These are phyloP conservation scores for Coccomyxa sp. DNA, from an alignment of 139 green algal genomes.

Conservation along the genomic window DNA sequence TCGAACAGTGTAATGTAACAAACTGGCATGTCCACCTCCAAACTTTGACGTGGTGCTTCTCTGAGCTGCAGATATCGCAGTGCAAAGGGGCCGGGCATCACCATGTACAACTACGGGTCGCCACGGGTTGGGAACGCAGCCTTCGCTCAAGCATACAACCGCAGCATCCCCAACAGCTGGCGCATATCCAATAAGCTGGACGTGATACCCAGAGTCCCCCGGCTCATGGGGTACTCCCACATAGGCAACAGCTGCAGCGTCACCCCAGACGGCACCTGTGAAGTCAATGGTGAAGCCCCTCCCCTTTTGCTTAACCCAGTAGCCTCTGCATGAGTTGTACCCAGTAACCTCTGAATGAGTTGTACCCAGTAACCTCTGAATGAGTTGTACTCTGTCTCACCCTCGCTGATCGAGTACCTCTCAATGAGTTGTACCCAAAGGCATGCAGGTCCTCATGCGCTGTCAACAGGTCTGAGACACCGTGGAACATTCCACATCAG, in stretches of 20 bases:
- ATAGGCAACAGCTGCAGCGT: conserved; percentile 44
- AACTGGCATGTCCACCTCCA: too few species aligned
- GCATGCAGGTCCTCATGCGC: too few species aligned
- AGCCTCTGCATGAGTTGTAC: too few species aligned
- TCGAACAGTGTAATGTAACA: too few species aligned
- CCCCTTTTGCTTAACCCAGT: not conserved
- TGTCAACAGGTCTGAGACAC: too few species aligned
- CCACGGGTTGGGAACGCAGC: conserved; percentile 67
- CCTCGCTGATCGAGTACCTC: too few species aligned
- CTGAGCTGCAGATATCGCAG: not conserved
- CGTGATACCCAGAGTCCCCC: conserved; percentile 58
- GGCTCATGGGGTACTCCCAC: conserved; percentile 73
- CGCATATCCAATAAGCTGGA: conserved; percentile 68
- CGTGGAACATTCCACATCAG: too few species aligned
- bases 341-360: too few species aligned
- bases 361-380: too few species aligned
- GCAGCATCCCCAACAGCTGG: conserved; percentile 54
- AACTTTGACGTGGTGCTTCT: not conserved
- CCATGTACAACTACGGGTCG: conserved; percentile 69
- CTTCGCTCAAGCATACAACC: conserved; percentile 41
- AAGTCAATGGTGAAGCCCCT: conserved; percentile 3
- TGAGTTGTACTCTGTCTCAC: too few species aligned
- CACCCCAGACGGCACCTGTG: conserved; percentile 6
- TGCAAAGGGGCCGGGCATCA: conserved; percentile 22
- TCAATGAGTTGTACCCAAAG: too few species aligned